Percentiles rank a stretch among this genome's conserved stretches.
Evolutionary conservation across 352 stramenopile species (phyloP).

Genomic region (Globisporangium yorkense): DNA sequence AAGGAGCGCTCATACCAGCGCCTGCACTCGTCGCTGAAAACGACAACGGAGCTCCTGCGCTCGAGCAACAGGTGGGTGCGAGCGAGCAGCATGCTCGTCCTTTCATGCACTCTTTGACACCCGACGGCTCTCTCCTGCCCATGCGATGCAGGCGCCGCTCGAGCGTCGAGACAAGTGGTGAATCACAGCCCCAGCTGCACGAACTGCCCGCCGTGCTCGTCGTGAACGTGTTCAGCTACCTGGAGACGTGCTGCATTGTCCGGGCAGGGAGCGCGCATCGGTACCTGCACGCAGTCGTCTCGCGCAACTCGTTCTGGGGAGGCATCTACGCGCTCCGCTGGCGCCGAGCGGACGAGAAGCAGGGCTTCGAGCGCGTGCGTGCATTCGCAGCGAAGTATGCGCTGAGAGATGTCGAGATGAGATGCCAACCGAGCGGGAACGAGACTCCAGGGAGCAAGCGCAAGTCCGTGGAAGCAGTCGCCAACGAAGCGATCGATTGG

Average conservation of each 20-base stretch:
- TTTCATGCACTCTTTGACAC: too few species aligned
- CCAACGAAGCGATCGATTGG: constrained; percentile 10
- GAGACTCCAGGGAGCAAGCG: background rate
- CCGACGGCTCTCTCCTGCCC: too few species aligned
- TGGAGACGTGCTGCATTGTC: constrained; percentile 13
- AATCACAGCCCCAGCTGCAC: constrained; percentile 1
- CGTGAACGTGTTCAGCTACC: constrained; percentile 11
- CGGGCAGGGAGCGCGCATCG: constrained; percentile 11
- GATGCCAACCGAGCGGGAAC: too few species aligned
- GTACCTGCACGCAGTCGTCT: constrained; percentile 13
- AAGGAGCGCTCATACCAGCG: constrained; percentile 11
- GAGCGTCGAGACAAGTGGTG: too few species aligned
- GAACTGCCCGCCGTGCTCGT: constrained; percentile 17
- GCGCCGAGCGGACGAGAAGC: constrained; percentile 9
- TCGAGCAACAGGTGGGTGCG: background rate
- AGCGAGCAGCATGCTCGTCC: too few species aligned
- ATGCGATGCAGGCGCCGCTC: too few species aligned
- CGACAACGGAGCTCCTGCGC: constrained; percentile 3
- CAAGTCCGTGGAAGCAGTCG: background rate
- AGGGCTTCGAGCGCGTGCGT: constrained; percentile 5
- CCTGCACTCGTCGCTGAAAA: constrained; percentile 10
- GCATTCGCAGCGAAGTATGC: constrained; percentile 10
- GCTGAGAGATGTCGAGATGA: background rate
- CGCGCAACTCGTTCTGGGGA: constrained; percentile 16
- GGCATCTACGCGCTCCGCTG: constrained; percentile 18